phyloP scores from a whole-genome alignment of 805 yeast genomes.

The Candida takata region DNA sequence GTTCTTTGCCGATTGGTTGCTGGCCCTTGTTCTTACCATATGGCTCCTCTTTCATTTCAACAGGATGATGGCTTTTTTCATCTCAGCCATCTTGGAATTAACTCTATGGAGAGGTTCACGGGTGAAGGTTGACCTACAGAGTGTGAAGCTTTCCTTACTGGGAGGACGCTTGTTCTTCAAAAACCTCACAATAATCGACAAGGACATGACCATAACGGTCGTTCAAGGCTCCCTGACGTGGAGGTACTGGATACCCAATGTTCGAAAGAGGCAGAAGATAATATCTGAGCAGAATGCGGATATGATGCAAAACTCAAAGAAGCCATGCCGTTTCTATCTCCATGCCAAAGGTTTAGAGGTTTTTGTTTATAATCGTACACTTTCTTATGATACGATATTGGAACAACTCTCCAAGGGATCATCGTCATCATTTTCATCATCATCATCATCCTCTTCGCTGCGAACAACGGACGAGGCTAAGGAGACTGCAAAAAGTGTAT shows the following conservation, averaged over 20 bases:
- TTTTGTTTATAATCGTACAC: slow-evolving; percentile 73
- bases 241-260: slow-evolving; percentile 74
- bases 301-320: slow-evolving; percentile 33
- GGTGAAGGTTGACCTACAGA: slow-evolving; percentile 58
- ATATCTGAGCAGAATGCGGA: slow-evolving; percentile 13
- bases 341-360: slow-evolving; percentile 73
- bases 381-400: slow-evolving; percentile 64
- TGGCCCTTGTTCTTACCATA: slow-evolving; percentile 54
- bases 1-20: slow-evolving; percentile 77
- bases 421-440: too few relatives aligned
- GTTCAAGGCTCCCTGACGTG: slow-evolving; percentile 75
- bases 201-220: slow-evolving; percentile 63
- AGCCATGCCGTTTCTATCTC: slow-evolving; percentile 51
- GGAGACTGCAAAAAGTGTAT: too few relatives aligned
- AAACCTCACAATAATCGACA: slow-evolving; percentile 66
- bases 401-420: slow-evolving; percentile 28
- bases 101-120: slow-evolving; percentile 57
- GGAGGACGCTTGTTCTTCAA: slow-evolving; percentile 81
- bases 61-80: slow-evolving; percentile 54
- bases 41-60: slow-evolving; percentile 71
- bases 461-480: too few relatives aligned
- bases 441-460: too few relatives aligned
- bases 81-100: slow-evolving; percentile 46
- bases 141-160: slow-evolving; percentile 67
- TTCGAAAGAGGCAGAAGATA: slow-evolving; percentile 23